phyloP scores from a whole-genome alignment of 106 monocot species.

The Allium cepa region DNA sequence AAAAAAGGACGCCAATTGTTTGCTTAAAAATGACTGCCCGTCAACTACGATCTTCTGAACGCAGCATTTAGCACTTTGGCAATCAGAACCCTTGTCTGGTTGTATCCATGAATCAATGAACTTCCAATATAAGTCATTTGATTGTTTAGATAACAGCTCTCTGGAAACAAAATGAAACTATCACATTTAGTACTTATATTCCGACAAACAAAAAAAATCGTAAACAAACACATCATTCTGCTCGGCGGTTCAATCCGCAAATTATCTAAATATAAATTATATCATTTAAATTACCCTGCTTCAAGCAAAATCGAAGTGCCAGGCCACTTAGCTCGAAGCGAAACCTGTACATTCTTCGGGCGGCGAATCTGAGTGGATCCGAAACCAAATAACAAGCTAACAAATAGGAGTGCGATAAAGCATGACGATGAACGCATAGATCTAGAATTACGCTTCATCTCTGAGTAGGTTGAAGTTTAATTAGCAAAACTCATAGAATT shows the following conservation, averaged over 20 bases:
- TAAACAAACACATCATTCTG: conserved; percentile 1
- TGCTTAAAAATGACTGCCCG: conserved; percentile 55
- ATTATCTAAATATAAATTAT: background rate
- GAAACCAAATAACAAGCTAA: background rate
- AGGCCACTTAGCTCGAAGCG: conserved; percentile 56
- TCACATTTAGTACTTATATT: background rate
- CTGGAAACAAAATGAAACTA: conserved; percentile 25
- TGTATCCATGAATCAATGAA: conserved; percentile 70
- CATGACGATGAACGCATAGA: conserved; percentile 2
- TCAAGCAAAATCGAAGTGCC: conserved; percentile 57
- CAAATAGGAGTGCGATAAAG: conserved; percentile 4
- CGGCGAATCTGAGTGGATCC: conserved; percentile 11
- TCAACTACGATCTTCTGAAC: conserved; percentile 45
- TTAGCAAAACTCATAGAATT: no score
- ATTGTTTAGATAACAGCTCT: conserved; percentile 75
- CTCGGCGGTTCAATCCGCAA: background rate
- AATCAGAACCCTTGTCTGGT: conserved; percentile 37
- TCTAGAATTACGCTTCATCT: conserved; percentile 8
- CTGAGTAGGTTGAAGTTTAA: no score
- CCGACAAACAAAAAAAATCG: background rate
- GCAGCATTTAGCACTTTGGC: conserved; percentile 63
- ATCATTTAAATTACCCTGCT: conserved; percentile 29
- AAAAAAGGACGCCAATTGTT: conserved; percentile 56
- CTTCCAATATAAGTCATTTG: conserved; percentile 73
- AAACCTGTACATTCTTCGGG: conserved; percentile 61